Base-by-base conservation (phyloP, 106 monocot species). In the Apostasia ramifera region DNA sequence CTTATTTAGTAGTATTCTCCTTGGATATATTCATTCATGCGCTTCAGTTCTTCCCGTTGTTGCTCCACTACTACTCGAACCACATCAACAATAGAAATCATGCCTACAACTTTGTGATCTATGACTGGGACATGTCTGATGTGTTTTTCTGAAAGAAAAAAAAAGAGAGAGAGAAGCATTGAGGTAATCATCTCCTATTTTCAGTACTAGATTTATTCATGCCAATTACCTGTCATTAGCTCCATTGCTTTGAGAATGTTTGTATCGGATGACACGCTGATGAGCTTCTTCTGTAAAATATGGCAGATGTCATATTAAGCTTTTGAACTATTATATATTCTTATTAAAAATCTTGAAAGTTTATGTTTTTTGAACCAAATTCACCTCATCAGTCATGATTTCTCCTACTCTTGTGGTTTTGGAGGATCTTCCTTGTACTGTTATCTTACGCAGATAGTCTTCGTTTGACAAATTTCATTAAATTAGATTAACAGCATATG, bases 231-330 rank as follows among this genome's bases (percentile, higher is more conserved):
- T 68, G 83, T 74, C 87, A 87, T 90, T 11, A 90, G 71, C 69
- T 90, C 73, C 90, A 90, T 90, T 63, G 90, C 90, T 59, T 83
- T 57, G 10, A 90, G 78, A 73, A 90, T 74, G 14, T 79, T 90
- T 67, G 90, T 83, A 71, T 84, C 81, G 2, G 81, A 56, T 8
- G 77, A 70, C 11, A 90, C 86, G 9, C 81, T 73, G 4, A 90
- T 63, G 47, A 90, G 81, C 62, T 86, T 79, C 55, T 79, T 83
- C 86, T 90, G 83, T 44, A 44, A 49, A 67, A 53, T 52, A 3
- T n/a, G n/a, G n/a, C n/a, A n/a, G n/a, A n/a, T n/a, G n/a, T n/a
- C n/a, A n/a, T n/a, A n/a, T 52, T n/a, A n/a, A n/a, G n/a, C n/a
- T n/a, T n/a, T n/a, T n/a, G n/a, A n/a, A n/a, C n/a, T n/a, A n/a